Conservation (phyloP, 768 basidiomycete species). For the Kwoniella europaea region DNA sequence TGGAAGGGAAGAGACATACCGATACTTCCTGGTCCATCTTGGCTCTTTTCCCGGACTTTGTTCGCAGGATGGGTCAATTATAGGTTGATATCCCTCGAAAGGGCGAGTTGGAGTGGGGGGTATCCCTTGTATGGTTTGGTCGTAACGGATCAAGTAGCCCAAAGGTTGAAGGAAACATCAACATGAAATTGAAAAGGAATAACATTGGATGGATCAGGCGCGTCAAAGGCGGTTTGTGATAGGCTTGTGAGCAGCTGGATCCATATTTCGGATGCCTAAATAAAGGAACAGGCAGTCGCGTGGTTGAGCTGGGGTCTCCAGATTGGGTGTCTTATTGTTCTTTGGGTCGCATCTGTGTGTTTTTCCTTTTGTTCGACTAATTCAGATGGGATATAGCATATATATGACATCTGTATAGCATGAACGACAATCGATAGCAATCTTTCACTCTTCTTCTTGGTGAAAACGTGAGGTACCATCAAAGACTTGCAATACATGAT, state of each 20-base stretch:
- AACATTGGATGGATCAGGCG: constrained; percentile 13
- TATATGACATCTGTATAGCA: too few relatives aligned
- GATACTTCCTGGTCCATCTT: constrained; percentile 24
- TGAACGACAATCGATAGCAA: too few relatives aligned
- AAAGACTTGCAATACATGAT: not conserved
- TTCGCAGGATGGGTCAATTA: not conserved
- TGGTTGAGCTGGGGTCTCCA: not conserved
- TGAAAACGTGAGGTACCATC: constrained; percentile 1
- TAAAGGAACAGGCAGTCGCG: not conserved
- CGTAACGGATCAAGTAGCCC: not conserved
- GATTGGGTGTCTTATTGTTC: constrained; percentile 6
- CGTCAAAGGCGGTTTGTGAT: not conserved
- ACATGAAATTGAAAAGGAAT: constrained; percentile 13
- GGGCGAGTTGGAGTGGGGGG: not conserved
- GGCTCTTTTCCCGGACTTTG: not conserved
- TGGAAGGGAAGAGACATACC: constrained; percentile 16
- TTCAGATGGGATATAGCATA: not conserved
- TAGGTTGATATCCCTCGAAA: not conserved
- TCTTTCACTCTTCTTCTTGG: not conserved
- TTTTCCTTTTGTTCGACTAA: constrained; percentile 15
- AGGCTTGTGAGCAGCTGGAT: not conserved
- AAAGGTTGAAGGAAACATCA: not conserved
- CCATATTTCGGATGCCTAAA: not conserved
- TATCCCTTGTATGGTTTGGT: not conserved
- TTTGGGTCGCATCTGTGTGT: not conserved